Evolutionary conservation across 2,329 filamentous ascomycete genomes (phyloP).

Genomic region (Fusarium domesticum): DNA sequence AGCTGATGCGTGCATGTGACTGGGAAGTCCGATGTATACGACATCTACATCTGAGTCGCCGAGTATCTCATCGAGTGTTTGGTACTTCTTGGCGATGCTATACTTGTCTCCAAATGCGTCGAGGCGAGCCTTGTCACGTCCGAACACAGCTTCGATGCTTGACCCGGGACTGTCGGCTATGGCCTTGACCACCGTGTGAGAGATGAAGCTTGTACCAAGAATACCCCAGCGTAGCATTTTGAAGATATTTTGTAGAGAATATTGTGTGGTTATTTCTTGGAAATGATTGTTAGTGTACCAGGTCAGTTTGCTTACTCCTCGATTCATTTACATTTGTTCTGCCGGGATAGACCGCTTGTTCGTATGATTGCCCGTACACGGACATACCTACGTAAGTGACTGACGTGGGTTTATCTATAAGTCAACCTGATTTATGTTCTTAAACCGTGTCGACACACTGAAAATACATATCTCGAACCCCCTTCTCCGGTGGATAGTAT

Average conservation of each 20-base stretch:
- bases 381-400: no score
- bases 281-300: background rate
- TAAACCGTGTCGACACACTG: no score
- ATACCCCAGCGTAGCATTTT: constrained; percentile 29
- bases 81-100: constrained; percentile 19
- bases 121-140: constrained; percentile 25
- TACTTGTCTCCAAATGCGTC: constrained; percentile 25
- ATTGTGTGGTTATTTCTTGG: background rate
- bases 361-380: background rate
- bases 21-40: constrained; percentile 29
- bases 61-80: constrained; percentile 22
- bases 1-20: constrained; percentile 28
- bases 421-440: no score
- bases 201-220: constrained; percentile 32
- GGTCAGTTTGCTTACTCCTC: background rate
- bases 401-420: background rate
- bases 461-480: no score
- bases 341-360: background rate
- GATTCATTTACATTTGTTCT: background rate
- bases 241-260: background rate
- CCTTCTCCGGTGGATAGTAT: no score
- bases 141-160: constrained; percentile 27
- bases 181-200: constrained; percentile 24
- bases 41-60: constrained; percentile 26
- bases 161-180: constrained; percentile 22